phyloP scores from a whole-genome alignment of 768 basidiomycete genomes.

The Dioszegia crocea region DNA sequence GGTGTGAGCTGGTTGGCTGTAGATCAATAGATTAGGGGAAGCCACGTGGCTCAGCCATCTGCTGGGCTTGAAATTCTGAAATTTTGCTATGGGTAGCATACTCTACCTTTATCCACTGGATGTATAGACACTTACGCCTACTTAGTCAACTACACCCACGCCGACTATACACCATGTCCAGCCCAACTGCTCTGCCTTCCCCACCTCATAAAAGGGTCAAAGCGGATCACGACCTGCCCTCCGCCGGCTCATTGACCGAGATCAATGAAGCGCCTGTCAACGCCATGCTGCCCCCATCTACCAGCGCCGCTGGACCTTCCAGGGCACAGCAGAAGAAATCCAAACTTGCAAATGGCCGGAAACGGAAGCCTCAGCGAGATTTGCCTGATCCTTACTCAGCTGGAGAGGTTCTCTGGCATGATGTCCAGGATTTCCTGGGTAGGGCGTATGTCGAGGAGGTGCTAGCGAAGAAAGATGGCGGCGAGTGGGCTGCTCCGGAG shows the following conservation, averaged over 20 bases:
- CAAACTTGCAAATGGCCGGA: slow-evolving; percentile 11
- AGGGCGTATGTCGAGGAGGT: slow-evolving; percentile 57
- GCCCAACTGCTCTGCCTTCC: slow-evolving; percentile 12
- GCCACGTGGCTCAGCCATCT: too few species aligned
- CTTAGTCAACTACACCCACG: not conserved
- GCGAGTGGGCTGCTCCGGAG: slow-evolving; percentile 52
- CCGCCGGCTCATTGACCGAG: slow-evolving; percentile 6
- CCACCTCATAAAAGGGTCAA: slow-evolving; percentile 31
- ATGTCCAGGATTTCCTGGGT: slow-evolving; percentile 67
- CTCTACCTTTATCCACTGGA: too few species aligned
- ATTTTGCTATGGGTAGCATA: too few species aligned
- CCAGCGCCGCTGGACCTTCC: not conserved
- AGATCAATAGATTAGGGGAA: too few species aligned
- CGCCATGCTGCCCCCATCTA: slow-evolving; percentile 12
- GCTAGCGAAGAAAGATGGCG: slow-evolving; percentile 50
- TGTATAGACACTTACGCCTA: not conserved
- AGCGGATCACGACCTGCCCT: slow-evolving; percentile 11
- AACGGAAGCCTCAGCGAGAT: slow-evolving; percentile 48
- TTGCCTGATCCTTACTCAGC: slow-evolving; percentile 64
- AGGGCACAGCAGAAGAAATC: not conserved
- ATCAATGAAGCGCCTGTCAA: slow-evolving; percentile 30
- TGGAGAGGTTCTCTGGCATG: slow-evolving; percentile 71
- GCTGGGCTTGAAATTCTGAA: too few species aligned
- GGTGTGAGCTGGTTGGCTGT: too few species aligned
- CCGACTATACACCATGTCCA: slow-evolving; percentile 20